Conservation (phyloP, 2,329 filamentous ascomycete species). For the Botrytis paeoniae region DNA sequence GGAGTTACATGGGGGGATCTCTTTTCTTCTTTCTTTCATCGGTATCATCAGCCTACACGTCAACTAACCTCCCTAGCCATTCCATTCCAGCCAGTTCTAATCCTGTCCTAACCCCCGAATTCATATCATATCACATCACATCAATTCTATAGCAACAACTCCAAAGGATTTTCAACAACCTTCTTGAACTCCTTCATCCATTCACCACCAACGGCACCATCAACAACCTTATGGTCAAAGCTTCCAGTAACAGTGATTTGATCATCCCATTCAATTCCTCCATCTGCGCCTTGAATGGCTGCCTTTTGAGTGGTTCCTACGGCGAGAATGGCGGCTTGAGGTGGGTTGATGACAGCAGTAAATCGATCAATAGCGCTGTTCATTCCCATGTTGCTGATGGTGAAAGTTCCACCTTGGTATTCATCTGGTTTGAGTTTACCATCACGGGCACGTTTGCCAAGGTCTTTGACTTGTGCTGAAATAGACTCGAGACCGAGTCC, state of each 20-base stretch:
- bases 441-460: slow-evolving; percentile 92
- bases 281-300: slow-evolving; percentile 77
- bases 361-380: slow-evolving; percentile 95
- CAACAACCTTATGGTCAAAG: slow-evolving; percentile 99
- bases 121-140: slow-evolving; percentile 16
- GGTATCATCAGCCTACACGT: slow-evolving; percentile 16
- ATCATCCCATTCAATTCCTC: slow-evolving; percentile 93
- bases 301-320: slow-evolving; percentile 96
- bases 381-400: slow-evolving; percentile 99
- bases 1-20: slow-evolving; percentile 32
- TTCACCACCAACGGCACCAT: slow-evolving; percentile 92
- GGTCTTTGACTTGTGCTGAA: slow-evolving; percentile 87
- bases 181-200: slow-evolving; percentile 98
- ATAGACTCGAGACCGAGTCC: slow-evolving; percentile 84
- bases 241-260: slow-evolving; percentile 92
- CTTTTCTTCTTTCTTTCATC: slow-evolving; percentile 23
- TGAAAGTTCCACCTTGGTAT: slow-evolving; percentile 98
- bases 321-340: slow-evolving; percentile 91
- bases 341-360: slow-evolving; percentile 98
- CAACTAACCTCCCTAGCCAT: not conserved
- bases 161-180: slow-evolving; percentile 93
- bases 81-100: not conserved
- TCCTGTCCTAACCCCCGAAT: not conserved
- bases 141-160: slow-evolving; percentile 70
- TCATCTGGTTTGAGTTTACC: slow-evolving; percentile 99